These are phyloP conservation scores for Eimeria necatrix DNA, from an alignment of 169 alveolate genomes.

Conservation along the genomic window DNA sequence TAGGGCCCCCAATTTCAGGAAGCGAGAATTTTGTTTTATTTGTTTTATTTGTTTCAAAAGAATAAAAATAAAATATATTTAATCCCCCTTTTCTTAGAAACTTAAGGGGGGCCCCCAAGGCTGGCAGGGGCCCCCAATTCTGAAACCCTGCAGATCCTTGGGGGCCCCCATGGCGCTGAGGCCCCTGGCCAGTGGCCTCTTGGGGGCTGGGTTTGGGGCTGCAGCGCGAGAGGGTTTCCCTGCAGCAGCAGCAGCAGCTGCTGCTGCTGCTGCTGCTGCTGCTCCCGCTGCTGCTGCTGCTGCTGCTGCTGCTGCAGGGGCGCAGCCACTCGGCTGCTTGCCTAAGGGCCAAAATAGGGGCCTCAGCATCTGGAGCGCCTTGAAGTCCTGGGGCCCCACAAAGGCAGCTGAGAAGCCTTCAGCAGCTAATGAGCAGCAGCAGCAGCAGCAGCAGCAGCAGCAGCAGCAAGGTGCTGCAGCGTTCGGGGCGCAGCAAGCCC, in stretches of 20 bases:
- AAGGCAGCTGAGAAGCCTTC: background rate
- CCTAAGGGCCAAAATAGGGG: background rate
- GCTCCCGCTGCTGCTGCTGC: background rate
- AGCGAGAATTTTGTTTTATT: background rate
- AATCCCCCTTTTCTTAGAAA: background rate
- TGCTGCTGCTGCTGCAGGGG: background rate
- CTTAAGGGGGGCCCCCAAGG: conserved; percentile 3
- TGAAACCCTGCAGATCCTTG: too few species aligned
- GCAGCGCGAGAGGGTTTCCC: background rate
- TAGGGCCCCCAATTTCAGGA: too few species aligned
- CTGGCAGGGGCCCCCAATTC: too few species aligned
- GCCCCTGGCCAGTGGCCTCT: background rate
- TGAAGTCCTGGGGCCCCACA: background rate
- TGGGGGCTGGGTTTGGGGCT: background rate
- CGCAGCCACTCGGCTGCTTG: background rate
- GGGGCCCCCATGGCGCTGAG: background rate
- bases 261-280: background rate
- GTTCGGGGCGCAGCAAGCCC: background rate
- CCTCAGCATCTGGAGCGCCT: background rate
- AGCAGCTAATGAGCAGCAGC: conserved; percentile 29
- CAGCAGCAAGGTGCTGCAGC: background rate
- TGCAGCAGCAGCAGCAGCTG: conserved; percentile 9
- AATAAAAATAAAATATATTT: background rate
- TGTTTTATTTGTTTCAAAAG: background rate
- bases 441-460: conserved; percentile 34